Base-by-base conservation (phyloP, 495 filamentous ascomycete species). In the Hypomontagnella monticulosa region DNA sequence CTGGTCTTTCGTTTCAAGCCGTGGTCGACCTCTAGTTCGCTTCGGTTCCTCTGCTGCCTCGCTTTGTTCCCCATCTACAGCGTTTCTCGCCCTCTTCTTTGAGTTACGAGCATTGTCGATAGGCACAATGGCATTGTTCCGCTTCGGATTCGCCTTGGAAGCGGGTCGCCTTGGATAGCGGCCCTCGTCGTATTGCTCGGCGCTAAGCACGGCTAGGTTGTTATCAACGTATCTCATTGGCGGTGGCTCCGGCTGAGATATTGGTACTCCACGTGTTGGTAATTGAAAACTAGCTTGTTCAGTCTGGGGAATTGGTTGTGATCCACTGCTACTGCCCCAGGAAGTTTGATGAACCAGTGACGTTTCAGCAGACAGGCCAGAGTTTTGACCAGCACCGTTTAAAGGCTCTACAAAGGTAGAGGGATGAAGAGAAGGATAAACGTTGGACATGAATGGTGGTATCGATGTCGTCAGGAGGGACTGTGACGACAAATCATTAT, bases 1-100 rank as follows among this genome's bases (percentile, higher is more conserved):
- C 71, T 89, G 88, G 75, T 91, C 88, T 59, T 87, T 85, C 18
- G 84, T 84, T 57, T 91, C 87, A 23, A 93, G 73, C n/a, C 90
- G 77, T 5, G 90, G 90, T 37, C 90, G 81, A 4, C 90, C 90
- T 58, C 90, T 76, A 14, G 81, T 69, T 52, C 85, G 76, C 72
- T 83, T 85, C 59, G 76, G 77, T 30, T 79, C 80, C 16, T 80
- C 81, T 0, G 76, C 77, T 0, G 78, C 69, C 5, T 71, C 70
- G 1, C 57, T 32, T 14, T 41, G 56, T 7, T 63, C 70, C 10
- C 47, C 46, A 0, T 66, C 72, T 1, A 57, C 33, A 2, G 41
- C 18, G 18, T 67, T 77, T 73, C 69, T 73, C 60, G 20, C 73
- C 53, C 50, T 70, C 66, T 34, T 76, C 63, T 40, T 73, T 50